phyloP scores from a whole-genome alignment of 2,329 filamentous ascomycete species.

The Claviceps maximensis region DNA sequence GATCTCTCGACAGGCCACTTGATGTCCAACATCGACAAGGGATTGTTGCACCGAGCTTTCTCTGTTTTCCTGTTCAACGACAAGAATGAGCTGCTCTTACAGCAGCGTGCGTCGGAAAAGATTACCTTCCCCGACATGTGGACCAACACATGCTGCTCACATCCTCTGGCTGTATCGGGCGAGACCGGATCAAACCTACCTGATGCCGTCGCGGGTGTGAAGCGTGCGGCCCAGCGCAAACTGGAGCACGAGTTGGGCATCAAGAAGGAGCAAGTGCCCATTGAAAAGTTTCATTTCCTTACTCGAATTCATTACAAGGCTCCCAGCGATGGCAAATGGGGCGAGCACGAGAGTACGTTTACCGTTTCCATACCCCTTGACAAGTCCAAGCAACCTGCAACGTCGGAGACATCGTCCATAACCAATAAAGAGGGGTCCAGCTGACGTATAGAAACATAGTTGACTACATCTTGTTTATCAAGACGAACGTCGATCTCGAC shows the following conservation, averaged over 20 bases:
- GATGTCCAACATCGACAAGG: slow-evolving; percentile 97
- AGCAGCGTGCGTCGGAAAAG: slow-evolving; percentile 92
- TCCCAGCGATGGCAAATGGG: slow-evolving; percentile 94
- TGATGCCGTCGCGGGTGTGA: slow-evolving; percentile 72
- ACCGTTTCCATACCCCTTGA: background rate
- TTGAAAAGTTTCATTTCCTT: slow-evolving; percentile 85
- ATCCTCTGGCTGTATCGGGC: slow-evolving; percentile 79
- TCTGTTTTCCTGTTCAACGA: slow-evolving; percentile 97
- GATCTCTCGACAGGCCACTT: slow-evolving; percentile 58
- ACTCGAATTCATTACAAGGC: slow-evolving; percentile 98
- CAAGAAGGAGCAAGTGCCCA: slow-evolving; percentile 71
- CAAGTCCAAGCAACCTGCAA: background rate
- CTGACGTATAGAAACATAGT: slow-evolving; percentile 36
- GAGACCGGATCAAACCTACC: slow-evolving; percentile 78
- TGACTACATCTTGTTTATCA: slow-evolving; percentile 98
- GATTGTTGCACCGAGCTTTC: slow-evolving; percentile 91
- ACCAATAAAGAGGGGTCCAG: background rate
- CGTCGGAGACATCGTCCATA: background rate
- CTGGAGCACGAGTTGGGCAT: slow-evolving; percentile 92
- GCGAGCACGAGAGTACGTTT: slow-evolving; percentile 86
- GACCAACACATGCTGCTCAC: slow-evolving; percentile 99
- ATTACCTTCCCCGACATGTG: slow-evolving; percentile 99
- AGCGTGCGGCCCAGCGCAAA: slow-evolving; percentile 85
- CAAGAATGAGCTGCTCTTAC: slow-evolving; percentile 80
- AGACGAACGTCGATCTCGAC: slow-evolving; percentile 74